These are phyloP conservation scores for Hirschfeldia incana DNA, from an alignment of 345 rosid genomes.

Conservation along the genomic window DNA sequence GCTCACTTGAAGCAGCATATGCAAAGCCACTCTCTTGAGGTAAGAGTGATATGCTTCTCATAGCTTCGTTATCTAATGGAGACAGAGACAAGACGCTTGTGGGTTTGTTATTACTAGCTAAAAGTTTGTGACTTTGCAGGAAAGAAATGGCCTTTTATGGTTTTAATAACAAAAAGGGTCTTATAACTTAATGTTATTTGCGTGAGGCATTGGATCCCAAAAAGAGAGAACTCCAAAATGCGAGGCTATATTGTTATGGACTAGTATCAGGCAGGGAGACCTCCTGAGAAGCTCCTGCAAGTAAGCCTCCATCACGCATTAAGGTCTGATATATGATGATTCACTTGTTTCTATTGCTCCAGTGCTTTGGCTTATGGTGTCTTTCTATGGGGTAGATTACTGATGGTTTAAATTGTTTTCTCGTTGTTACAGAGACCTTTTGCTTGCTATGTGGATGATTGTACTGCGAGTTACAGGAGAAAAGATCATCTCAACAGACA, in stretches of 20 bases:
- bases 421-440: constrained; percentile 62
- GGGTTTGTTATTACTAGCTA: neutral
- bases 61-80: neutral
- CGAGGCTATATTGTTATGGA: constrained; percentile 78
- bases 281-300: constrained; percentile 99
- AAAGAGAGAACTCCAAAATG: constrained; percentile 94
- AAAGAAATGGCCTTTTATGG: constrained; percentile 12
- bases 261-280: constrained; percentile 99
- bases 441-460: constrained; percentile 62
- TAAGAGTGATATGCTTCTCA: constrained; percentile 26
- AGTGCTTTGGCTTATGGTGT: neutral
- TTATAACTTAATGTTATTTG: constrained; percentile 30
- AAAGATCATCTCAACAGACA: constrained; percentile 93
- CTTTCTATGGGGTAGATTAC: neutral
- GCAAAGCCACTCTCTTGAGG: constrained; percentile 84
- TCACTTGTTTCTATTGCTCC: neutral
- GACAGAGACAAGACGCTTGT: neutral
- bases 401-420: neutral
- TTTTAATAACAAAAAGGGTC: constrained; percentile 5
- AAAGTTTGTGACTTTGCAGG: constrained; percentile 55
- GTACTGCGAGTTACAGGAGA: constrained; percentile 72
- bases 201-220: constrained; percentile 99
- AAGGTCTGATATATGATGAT: constrained; percentile 24
- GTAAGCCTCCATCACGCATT: constrained; percentile 84
- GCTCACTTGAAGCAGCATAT: constrained; percentile 82